Conservation (phyloP, 2,329 filamentous ascomycete species). For the Fusarium begoniae region DNA sequence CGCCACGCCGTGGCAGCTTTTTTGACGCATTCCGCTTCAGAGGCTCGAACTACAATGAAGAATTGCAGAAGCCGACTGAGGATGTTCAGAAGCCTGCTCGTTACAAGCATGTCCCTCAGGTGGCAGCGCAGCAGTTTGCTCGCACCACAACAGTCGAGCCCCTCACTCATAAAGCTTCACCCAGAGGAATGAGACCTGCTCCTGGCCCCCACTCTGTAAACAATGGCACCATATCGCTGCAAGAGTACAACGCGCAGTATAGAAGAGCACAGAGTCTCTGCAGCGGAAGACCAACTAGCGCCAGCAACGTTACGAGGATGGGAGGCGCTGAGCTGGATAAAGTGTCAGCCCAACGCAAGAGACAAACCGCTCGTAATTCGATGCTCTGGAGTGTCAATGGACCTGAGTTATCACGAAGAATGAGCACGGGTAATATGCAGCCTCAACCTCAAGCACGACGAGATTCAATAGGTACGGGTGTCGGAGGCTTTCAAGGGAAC, state of each 20-base stretch:
- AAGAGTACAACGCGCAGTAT: conserved; percentile 49
- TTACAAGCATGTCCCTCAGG: conserved; percentile 62
- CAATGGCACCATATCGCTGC: conserved; percentile 45
- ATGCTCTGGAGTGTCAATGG: conserved; percentile 37
- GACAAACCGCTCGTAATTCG: conserved; percentile 43
- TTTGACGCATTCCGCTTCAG: conserved; percentile 39
- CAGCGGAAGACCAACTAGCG: conserved; percentile 44
- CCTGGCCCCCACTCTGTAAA: conserved; percentile 27
- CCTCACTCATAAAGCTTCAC: conserved; percentile 45
- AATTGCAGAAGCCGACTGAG: conserved; percentile 28
- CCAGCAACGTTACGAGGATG: conserved; percentile 49
- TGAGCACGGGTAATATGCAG: conserved; percentile 51
- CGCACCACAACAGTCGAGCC: conserved; percentile 60
- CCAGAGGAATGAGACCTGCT: conserved; percentile 53
- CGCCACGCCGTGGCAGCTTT: conserved; percentile 34
- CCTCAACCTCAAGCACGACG: conserved; percentile 3
- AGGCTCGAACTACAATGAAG: conserved; percentile 38
- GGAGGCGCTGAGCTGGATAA: conserved; percentile 50
- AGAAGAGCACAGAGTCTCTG: conserved; percentile 50
- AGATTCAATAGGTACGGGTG: conserved; percentile 18
- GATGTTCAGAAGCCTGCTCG: conserved; percentile 17
- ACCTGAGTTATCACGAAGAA: conserved; percentile 43
- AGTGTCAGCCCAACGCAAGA: conserved; percentile 11
- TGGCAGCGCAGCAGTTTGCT: conserved; percentile 64
- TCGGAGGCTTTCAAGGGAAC: conserved; percentile 13